phyloP scores from a whole-genome alignment of 495 filamentous ascomycete species.

The Aspergillus steynii region DNA sequence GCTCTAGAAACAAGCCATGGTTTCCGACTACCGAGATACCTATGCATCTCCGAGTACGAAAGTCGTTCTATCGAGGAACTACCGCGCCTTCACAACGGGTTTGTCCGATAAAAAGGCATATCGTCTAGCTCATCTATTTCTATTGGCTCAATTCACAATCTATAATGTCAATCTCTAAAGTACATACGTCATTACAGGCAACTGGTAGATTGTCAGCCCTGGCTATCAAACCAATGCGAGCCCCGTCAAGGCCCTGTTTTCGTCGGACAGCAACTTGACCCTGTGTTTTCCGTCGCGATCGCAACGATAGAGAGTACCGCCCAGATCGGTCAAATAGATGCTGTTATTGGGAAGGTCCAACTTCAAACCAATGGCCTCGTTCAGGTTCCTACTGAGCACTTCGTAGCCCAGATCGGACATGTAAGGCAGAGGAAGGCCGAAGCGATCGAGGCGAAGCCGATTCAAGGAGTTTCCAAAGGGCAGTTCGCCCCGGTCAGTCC shows the following conservation, averaged over 20 bases:
- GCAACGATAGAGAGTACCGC: constrained; percentile 46
- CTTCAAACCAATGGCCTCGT: constrained; percentile 53
- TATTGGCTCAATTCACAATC: no score
- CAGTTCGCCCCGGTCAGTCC: constrained; percentile 56
- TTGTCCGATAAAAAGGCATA: no score
- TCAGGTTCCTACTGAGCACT: constrained; percentile 36
- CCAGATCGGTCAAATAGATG: constrained; percentile 51
- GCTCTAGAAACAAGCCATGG: no score
- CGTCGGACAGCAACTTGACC: constrained; percentile 24
- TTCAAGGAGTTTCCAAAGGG: constrained; percentile 51
- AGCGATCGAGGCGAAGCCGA: constrained; percentile 19
- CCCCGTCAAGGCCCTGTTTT: constrained; percentile 33
- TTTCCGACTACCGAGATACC: no score
- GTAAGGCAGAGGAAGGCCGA: constrained; percentile 16
- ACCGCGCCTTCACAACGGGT: no score
- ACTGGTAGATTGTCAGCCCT: neutral
- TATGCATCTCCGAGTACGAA: no score
- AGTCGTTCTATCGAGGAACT: no score
- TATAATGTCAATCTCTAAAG: no score
- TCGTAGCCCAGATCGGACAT: constrained; percentile 16
- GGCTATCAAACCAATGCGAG: constrained; percentile 12
- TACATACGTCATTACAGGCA: no score
- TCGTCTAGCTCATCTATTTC: no score
- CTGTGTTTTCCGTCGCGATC: constrained; percentile 43
- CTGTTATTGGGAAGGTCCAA: constrained; percentile 37